Conservation (phyloP, 768 basidiomycete genomes). For the Trametes punicea region DNA sequence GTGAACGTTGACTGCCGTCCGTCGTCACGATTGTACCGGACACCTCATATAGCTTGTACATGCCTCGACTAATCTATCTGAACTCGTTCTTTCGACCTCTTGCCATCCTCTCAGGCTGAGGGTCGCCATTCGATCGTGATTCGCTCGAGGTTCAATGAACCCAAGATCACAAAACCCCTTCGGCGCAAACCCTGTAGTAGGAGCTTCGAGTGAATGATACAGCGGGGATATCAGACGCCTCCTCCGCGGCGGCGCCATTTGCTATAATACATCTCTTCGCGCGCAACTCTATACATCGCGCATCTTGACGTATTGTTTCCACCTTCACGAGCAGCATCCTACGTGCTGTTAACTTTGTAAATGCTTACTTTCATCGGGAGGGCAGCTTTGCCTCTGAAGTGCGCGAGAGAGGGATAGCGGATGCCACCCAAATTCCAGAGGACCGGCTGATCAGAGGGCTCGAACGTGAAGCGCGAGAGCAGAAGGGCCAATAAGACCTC, state of each 20-base stretch:
- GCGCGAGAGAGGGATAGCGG: conserved; percentile 16
- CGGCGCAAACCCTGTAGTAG: too few relatives aligned
- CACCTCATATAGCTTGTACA: background rate
- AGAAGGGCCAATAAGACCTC: conserved; percentile 21
- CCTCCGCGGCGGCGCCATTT: too few relatives aligned
- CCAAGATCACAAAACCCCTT: too few relatives aligned
- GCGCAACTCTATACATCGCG: too few relatives aligned
- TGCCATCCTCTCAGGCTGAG: too few relatives aligned
- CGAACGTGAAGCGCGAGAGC: conserved; percentile 17
- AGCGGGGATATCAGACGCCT: too few relatives aligned
- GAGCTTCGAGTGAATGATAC: too few relatives aligned
- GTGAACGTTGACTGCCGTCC: background rate
- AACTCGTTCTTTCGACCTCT: too few relatives aligned
- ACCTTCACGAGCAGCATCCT: background rate
- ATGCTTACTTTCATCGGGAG: conserved; percentile 16
- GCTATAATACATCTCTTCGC: too few relatives aligned
- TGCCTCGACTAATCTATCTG: background rate
- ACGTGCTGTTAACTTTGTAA: background rate
- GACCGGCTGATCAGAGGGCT: conserved; percentile 5
- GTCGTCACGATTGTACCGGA: background rate
- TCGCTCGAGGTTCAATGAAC: too few relatives aligned
- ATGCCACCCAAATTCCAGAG: conserved; percentile 21
- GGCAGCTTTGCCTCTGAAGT: background rate
- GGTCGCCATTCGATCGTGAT: too few relatives aligned
- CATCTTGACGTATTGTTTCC: too few relatives aligned